Evolutionary conservation across 805 yeast genomes (phyloP), one percentile per base, ranked within the genome.

Genomic region (Tanozyma kutaoensis): DNA sequence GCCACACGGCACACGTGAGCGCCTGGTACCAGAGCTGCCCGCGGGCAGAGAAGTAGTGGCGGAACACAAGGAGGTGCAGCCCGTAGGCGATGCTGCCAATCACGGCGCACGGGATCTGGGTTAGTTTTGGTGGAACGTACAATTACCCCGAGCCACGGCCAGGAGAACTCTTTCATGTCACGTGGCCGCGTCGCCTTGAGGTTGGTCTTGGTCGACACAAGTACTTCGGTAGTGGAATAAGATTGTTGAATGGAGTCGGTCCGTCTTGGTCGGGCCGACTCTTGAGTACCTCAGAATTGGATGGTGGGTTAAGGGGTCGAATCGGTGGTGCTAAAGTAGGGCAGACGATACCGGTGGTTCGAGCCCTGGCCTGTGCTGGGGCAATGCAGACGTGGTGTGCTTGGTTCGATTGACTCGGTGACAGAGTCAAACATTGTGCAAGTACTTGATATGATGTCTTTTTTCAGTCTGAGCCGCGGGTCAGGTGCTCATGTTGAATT

Each of bases 51-150:
- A 70, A 45, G 34, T 59, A 59, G 26, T 66, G 53, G 3, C 51
- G 34, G 30, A 75, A 63, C 27, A 81, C 63, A 38, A 70, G 64
- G 6, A 4, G 8, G 15, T 12, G 15, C 1, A 79, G 61, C 4
- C 72, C 70, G 39, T 74, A 73, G 0, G 81, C 88, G 15, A 76
- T 48, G 15, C 55, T 48, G 0, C 67, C 49, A 3, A 82, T 78
- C 19, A 81, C 38, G 3, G 58, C 28, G 13, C 64, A 51, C 5
- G 95, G 95, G n/a, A 82, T 69, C 74, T 69, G 34, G n/a, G n/a
- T n/a, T n/a, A n/a, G n/a, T n/a, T n/a, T n/a, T n/a, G n/a, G n/a
- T 17, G 8, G 20, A 17, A 17, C 42, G 19, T 38, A 38, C 42
- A 11, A 26, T 20, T 13, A 37, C 27, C 28, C 43, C 43, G 12